phyloP scores from a whole-genome alignment of 371 early-diverging fungal genomes.

The Mortierella sp. region DNA sequence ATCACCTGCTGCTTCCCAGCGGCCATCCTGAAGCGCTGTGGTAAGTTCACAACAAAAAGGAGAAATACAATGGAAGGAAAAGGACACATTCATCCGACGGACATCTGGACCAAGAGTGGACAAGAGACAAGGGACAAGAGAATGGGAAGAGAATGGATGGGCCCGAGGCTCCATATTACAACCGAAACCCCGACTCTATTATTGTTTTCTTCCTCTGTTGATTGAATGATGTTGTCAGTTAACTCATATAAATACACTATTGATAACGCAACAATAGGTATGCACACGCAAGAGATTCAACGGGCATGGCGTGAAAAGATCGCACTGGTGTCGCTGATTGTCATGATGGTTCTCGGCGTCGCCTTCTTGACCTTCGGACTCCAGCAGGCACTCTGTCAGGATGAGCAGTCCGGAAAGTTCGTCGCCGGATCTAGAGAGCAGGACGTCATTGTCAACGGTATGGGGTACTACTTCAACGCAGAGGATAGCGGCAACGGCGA shows the following conservation, averaged over 20 bases:
- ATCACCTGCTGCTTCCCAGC: conserved; percentile 71
- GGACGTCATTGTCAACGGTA: conserved; percentile 54
- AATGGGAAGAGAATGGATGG: neutral
- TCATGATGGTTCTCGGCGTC: conserved; percentile 77
- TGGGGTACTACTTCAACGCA: conserved; percentile 56
- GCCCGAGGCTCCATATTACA: neutral
- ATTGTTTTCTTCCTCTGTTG: neutral
- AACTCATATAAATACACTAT: neutral
- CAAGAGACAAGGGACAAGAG: neutral
- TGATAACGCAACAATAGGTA: conserved; percentile 32
- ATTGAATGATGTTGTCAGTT: neutral
- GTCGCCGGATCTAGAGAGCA: conserved; percentile 46
- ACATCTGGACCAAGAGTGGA: neutral
- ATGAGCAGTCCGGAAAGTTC: conserved; percentile 50
- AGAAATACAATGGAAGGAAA: neutral
- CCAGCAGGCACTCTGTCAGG: conserved; percentile 69
- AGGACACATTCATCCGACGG: neutral
- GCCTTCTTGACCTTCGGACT: conserved; percentile 86
- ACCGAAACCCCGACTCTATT: neutral
- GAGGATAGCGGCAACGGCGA: conserved; percentile 47
- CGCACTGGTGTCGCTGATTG: conserved; percentile 80
- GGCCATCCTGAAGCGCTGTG: conserved; percentile 50
- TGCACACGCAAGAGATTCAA: conserved; percentile 65
- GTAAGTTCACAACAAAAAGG: conserved; percentile 30
- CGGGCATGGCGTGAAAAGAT: conserved; percentile 93